phyloP scores from a whole-genome alignment of 2,329 filamentous ascomycete genomes.

The Emydomyces testavorans region DNA sequence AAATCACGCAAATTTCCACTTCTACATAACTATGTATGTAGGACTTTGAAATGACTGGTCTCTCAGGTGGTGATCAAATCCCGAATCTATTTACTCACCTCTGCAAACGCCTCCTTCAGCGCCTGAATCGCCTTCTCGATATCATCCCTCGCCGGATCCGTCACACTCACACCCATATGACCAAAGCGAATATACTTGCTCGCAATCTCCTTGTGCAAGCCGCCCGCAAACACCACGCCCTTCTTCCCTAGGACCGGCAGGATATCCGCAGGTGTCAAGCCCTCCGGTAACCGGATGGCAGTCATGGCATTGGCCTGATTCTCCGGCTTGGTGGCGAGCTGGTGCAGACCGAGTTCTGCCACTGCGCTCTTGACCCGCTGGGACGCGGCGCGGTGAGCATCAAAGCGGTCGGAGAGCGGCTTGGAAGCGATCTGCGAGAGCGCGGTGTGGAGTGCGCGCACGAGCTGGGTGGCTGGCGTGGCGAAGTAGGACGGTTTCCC shows the following conservation, averaged over 20 bases:
- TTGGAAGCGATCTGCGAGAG: constrained; percentile 73
- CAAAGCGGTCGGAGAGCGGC: constrained; percentile 72
- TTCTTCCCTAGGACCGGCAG: constrained; percentile 74
- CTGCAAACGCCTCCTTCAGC: constrained; percentile 60
- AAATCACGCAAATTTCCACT: background rate
- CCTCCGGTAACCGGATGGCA: constrained; percentile 86
- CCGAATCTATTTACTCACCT: constrained; percentile 54
- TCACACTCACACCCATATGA: constrained; percentile 92
- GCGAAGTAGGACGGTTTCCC: constrained; percentile 98
- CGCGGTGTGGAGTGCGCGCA: constrained; percentile 84
- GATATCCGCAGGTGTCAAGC: constrained; percentile 65
- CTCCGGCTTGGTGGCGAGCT: constrained; percentile 72
- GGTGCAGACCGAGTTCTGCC: constrained; percentile 68
- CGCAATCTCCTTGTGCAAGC: constrained; percentile 90
- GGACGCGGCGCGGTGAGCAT: constrained; percentile 64
- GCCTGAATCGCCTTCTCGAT: constrained; percentile 74
- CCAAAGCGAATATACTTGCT: constrained; percentile 90
- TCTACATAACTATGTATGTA: no score
- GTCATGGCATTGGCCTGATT: constrained; percentile 98
- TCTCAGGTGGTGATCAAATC: no score
- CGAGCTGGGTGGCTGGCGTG: constrained; percentile 84
- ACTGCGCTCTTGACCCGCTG: constrained; percentile 79
- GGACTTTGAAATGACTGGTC: no score
- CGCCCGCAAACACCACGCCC: constrained; percentile 87
- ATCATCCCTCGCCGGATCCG: constrained; percentile 65